Percentiles rank a stretch among this genome's conserved stretches.
phyloP scores from a whole-genome alignment of 768 basidiomycete genomes.

The Rhodosporidiobolus sp. region DNA sequence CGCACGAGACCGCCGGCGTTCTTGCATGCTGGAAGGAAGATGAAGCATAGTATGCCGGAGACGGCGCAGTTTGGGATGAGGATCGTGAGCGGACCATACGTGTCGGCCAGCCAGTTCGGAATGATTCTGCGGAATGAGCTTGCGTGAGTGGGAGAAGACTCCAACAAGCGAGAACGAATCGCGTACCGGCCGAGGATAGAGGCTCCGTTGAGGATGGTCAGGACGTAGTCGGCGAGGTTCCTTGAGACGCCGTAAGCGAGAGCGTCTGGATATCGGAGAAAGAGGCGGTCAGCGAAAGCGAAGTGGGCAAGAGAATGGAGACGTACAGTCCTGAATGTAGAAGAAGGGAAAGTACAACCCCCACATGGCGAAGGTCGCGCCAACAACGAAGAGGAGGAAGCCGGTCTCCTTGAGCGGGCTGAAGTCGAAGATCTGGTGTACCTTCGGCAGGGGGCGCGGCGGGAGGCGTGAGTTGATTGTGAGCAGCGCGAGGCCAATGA shows the following conservation, averaged over 20 bases:
- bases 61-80: constrained; percentile 28
- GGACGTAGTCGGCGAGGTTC: constrained; percentile 45
- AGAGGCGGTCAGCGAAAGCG: too few relatives aligned
- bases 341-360: background rate
- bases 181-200: constrained; percentile 60
- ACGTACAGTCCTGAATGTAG: constrained; percentile 26
- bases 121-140: constrained; percentile 49
- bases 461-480: constrained; percentile 53
- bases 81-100: constrained; percentile 34
- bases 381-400: constrained; percentile 42
- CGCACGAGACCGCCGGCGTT: constrained; percentile 39
- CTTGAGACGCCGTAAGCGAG: constrained; percentile 19
- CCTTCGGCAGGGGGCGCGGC: constrained; percentile 46
- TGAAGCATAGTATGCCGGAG: constrained; percentile 42
- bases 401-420: constrained; percentile 29
- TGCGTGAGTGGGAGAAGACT: constrained; percentile 20
- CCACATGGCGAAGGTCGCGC: constrained; percentile 46
- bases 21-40: constrained; percentile 41
- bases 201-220: constrained; percentile 64
- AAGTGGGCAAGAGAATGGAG: too few relatives aligned
- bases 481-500: constrained; percentile 51
- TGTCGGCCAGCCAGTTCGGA: constrained; percentile 53
- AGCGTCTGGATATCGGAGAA: constrained; percentile 34
- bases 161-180: constrained; percentile 27
- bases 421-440: constrained; percentile 35